Evolutionary conservation across 2,329 filamentous ascomycete species (phyloP).

Genomic region (Ophiobolus disseminans): DNA sequence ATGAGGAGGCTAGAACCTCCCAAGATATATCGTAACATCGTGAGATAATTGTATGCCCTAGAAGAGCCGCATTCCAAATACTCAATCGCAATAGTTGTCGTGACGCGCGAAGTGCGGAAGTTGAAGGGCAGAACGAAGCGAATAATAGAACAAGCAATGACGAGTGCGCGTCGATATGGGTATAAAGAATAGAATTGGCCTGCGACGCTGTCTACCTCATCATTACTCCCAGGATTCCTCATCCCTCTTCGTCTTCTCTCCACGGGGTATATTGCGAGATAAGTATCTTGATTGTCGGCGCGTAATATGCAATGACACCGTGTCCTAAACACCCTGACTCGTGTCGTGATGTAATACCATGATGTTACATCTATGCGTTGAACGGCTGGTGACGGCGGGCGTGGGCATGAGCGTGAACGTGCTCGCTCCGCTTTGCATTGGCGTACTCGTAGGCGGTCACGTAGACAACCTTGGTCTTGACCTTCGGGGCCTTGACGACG

Average conservation of each 20-base stretch:
- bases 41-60: conserved; percentile 34
- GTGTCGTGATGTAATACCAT: conserved; percentile 26
- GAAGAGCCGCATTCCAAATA: conserved; percentile 15
- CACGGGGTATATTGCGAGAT: conserved; percentile 38
- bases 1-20: conserved; percentile 20
- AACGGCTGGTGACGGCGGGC: conserved; percentile 40
- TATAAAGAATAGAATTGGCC: conserved; percentile 42
- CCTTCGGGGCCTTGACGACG: conserved; percentile 8
- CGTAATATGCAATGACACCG: conserved; percentile 28
- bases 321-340: conserved; percentile 23
- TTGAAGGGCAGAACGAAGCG: conserved; percentile 11
- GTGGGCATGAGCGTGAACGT: conserved; percentile 41
- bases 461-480: conserved; percentile 42
- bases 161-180: conserved; percentile 34
- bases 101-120: conserved; percentile 15
- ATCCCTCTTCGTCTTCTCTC: conserved; percentile 27
- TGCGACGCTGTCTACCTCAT: conserved; percentile 48
- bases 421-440: conserved; percentile 45
- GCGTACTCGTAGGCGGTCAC: conserved; percentile 41
- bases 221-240: conserved; percentile 41
- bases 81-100: neutral
- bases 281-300: conserved; percentile 36
- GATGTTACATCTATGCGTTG: conserved; percentile 36
- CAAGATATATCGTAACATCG: conserved; percentile 45
- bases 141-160: conserved; percentile 34